phyloP scores from a whole-genome alignment of 169 alveolate species.

The Hammondia hammondi region DNA sequence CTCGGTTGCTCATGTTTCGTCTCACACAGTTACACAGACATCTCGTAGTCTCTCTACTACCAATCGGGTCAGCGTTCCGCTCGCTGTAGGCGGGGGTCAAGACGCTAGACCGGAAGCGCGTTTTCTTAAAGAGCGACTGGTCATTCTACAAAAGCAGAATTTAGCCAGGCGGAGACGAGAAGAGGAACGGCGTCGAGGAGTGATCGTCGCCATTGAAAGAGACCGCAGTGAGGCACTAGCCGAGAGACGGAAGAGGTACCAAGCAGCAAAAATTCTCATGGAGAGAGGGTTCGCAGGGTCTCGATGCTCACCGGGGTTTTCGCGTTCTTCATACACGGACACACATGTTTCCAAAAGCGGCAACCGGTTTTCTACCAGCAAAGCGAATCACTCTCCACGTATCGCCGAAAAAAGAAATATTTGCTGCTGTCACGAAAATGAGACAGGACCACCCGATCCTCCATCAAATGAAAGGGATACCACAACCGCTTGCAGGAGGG shows the following conservation, averaged over 20 bases:
- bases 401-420: too few relatives aligned
- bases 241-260: background rate
- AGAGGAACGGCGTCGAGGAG: background rate
- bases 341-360: too few relatives aligned
- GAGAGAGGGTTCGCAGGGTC: background rate
- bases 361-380: too few relatives aligned
- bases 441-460: too few relatives aligned
- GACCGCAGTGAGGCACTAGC: conserved; percentile 5
- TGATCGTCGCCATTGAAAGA: background rate
- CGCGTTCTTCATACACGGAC: too few relatives aligned
- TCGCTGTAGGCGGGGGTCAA: background rate
- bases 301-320: background rate
- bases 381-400: too few relatives aligned
- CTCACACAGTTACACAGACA: too few relatives aligned
- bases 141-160: background rate
- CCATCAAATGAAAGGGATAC: too few relatives aligned
- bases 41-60: too few relatives aligned
- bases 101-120: background rate
- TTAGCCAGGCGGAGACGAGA: background rate
- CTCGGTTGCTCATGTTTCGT: too few relatives aligned
- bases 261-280: conserved; percentile 4
- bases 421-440: too few relatives aligned
- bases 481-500: too few relatives aligned
- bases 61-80: background rate
- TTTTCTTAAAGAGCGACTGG: background rate